Base-by-base conservation (phyloP, 345 rosid genomes). In the Eucalyptus tenuipes region DNA sequence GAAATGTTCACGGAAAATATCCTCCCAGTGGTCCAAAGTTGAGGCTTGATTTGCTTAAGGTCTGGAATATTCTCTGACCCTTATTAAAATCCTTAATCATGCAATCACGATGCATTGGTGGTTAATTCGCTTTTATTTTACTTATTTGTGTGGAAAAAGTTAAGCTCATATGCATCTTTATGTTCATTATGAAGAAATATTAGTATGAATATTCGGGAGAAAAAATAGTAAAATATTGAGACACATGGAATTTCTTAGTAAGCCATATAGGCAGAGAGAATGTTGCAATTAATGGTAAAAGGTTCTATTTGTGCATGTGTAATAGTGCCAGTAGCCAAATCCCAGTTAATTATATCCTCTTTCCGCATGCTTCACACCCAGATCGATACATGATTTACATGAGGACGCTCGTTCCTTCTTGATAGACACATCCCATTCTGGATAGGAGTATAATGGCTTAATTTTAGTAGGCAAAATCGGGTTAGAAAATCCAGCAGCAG, bases 1-100 rank as follows among this genome's bases (percentile, higher is more conserved):
- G 99, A 50, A 97, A 97, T 92, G 97, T 97, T 81, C 99, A 97
- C 90, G 99, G 99, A 88, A 97, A 97, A 91, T 97, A 97, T 91
- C 98, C 98, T 20, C 90, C 95, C 87, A 94, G 94, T 85, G 99
- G 99, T 85, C 99, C 99, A 85, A 93, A 93, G 89, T 97, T 97
- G 89, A 96, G 94, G 91, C 95, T 96, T 71, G 98, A 96, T 93
- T 92, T 97, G 90, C 98, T 97, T 11, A 91, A 96, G 97, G 99
- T 96, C 45, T 84, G 84, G 55, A 86, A 88, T 86, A 87, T 49
- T 49, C 86, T 84, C 49, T 42, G 33, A 42, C 1, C 24, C 40
- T 68, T 33, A 29, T 47, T n/a, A 49, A 37, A 86, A 71, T 49
- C 55, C 71, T 82, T 87, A 37, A 37, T 75, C 47, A 75, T 37